Evolutionary conservation across 176 grass and related monocot species (phyloP).

Genomic region (Aegilops umbellulata): DNA sequence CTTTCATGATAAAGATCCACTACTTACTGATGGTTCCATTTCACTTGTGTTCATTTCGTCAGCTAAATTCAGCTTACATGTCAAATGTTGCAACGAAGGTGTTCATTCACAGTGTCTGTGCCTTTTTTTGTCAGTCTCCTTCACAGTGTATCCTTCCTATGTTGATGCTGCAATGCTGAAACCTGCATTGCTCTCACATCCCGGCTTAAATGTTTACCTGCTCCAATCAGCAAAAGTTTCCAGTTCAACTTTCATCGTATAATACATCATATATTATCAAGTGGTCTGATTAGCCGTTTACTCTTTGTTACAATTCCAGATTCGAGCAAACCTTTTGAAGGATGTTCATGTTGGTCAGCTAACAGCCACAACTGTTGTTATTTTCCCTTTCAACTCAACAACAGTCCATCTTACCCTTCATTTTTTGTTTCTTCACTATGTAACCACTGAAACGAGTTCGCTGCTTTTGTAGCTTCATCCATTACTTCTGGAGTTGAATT

Average conservation of each 20-base stretch:
- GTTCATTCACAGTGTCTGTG: constrained; percentile 92
- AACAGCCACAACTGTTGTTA: neutral
- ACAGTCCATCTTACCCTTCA: no score
- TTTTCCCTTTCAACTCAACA: constrained; percentile 1
- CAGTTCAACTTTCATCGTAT: constrained; percentile 16
- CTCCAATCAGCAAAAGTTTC: neutral
- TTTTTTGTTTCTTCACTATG: neutral
- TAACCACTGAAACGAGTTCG: constrained; percentile 31
- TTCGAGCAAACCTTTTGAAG: constrained; percentile 64
- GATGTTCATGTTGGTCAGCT: constrained; percentile 96
- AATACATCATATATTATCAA: neutral
- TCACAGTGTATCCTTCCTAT: constrained; percentile 7
- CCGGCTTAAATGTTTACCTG: neutral
- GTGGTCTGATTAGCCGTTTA: constrained; percentile 85
- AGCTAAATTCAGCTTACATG: constrained; percentile 94
- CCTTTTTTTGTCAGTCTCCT: constrained; percentile 17
- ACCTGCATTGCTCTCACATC: neutral
- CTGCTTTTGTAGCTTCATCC: constrained; percentile 57
- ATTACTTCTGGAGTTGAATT: constrained; percentile 93
- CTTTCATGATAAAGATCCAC: neutral
- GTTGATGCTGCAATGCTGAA: constrained; percentile 12
- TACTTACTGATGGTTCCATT: constrained; percentile 30
- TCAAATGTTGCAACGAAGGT: constrained; percentile 97
- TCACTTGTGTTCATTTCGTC: constrained; percentile 40
- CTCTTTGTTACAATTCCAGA: constrained; percentile 89